Conservation (phyloP, 2,329 filamentous ascomycete genomes). For the Coniochaeta pulveracea region DNA sequence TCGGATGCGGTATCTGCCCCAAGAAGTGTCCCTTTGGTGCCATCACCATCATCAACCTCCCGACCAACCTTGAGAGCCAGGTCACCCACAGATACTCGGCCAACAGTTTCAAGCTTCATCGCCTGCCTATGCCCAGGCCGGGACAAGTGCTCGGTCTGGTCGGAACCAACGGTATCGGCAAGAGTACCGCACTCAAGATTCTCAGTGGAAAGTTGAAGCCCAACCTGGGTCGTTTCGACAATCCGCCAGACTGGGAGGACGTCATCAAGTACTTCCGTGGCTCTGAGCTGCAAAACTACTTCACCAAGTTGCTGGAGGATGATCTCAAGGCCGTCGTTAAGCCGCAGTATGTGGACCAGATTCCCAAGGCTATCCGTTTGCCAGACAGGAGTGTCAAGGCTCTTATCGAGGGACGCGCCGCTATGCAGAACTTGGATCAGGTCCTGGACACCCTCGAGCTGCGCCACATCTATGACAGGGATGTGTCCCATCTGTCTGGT, state of each 20-base stretch:
- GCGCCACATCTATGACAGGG: conserved; percentile 81
- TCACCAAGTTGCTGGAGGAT: conserved; percentile 95
- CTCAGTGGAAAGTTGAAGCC: conserved; percentile 97
- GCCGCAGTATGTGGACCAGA: conserved; percentile 98
- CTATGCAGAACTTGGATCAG: conserved; percentile 70
- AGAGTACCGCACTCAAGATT: conserved; percentile 99
- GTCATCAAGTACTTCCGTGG: conserved; percentile 97
- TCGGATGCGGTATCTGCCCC: conserved; percentile 98
- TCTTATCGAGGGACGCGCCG: conserved; percentile 64
- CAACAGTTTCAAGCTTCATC: conserved; percentile 99
- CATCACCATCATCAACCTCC: conserved; percentile 99
- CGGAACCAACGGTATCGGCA: conserved; percentile 99
- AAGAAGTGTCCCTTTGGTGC: conserved; percentile 99
- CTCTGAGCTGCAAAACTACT: conserved; percentile 96
- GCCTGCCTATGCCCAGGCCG: conserved; percentile 88
- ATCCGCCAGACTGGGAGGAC: conserved; percentile 98
- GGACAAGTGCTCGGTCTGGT: conserved; percentile 94
- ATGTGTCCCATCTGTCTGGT: conserved; percentile 83
- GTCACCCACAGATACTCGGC: conserved; percentile 98
- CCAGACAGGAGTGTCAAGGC: conserved; percentile 68
- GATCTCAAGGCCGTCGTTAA: conserved; percentile 97
- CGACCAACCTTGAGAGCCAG: conserved; percentile 96
- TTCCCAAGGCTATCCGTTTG: conserved; percentile 82
- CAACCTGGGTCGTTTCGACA: conserved; percentile 88
- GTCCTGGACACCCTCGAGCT: conserved; percentile 80